Percentiles rank a stretch among this genome's conserved stretches.
These are phyloP conservation scores for Russula olivacea DNA, from an alignment of 768 basidiomycete genomes.

Conservation along the genomic window DNA sequence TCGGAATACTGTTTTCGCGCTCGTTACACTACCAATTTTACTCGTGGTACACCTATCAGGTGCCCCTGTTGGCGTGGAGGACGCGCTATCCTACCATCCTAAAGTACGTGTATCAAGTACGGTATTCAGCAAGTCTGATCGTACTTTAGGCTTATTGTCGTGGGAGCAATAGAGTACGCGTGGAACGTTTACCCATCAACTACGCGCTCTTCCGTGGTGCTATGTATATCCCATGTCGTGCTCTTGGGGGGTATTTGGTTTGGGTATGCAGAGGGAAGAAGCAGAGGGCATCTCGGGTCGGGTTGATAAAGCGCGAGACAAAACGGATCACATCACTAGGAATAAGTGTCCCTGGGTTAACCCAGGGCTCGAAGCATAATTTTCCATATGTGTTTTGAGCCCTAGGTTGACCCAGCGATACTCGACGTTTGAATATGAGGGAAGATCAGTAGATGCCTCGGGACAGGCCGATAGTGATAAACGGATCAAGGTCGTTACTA, in stretches of 20 bases:
- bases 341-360: no score
- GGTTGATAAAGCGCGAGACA: background rate
- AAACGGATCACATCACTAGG: background rate
- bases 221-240: constrained; percentile 46
- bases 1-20: constrained; percentile 87
- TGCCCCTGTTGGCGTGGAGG: constrained; percentile 78
- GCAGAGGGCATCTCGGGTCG: background rate
- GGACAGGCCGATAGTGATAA: no score
- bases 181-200: constrained; percentile 91
- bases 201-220: constrained; percentile 48
- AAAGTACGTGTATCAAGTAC: constrained; percentile 45
- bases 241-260: constrained; percentile 54
- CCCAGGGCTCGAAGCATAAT: no score
- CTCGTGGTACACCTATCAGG: constrained; percentile 91
- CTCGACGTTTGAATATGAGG: no score
- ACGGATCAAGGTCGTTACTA: no score
- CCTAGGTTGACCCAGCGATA: no score
- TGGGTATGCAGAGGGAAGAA: constrained; percentile 32
- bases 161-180: constrained; percentile 67
- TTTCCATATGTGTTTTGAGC: no score
- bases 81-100: constrained; percentile 55
- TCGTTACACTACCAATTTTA: constrained; percentile 99
- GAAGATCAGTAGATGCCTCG: no score
- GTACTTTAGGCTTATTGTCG: constrained; percentile 48
- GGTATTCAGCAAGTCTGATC: constrained; percentile 8